These are phyloP conservation scores for Bretschneidera sinensis DNA, from an alignment of 345 rosid genomes.

Conservation along the genomic window DNA sequence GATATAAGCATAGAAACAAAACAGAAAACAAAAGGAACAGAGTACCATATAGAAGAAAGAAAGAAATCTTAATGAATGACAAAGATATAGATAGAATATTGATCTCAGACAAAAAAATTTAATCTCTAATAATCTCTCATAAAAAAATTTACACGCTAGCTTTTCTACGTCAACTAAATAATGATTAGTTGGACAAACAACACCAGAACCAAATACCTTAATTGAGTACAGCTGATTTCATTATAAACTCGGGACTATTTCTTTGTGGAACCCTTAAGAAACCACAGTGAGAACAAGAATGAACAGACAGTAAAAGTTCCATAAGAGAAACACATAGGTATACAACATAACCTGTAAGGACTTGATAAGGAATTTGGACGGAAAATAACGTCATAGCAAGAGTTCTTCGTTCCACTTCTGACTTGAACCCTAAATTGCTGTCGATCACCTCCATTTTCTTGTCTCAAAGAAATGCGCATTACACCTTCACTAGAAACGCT, in stretches of 20 bases:
- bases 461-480: conserved; percentile 63
- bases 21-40: neutral
- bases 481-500: conserved; percentile 71
- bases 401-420: conserved; percentile 84
- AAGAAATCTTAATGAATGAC: neutral
- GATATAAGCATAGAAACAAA: conserved; percentile 5
- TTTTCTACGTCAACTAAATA: no score
- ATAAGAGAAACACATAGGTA: conserved; percentile 10
- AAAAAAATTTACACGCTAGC: no score
- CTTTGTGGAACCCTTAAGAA: no score
- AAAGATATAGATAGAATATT: neutral
- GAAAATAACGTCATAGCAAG: conserved; percentile 87
- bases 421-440: conserved; percentile 72
- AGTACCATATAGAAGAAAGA: neutral
- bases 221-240: no score
- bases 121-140: no score
- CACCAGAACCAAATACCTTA: no score
- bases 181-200: no score
- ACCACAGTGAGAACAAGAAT: no score
- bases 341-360: conserved; percentile 73
- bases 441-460: conserved; percentile 43
- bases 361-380: conserved; percentile 75
- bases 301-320: conserved; percentile 1
- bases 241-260: no score
- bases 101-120: neutral